Conservation (phyloP, 768 basidiomycete genomes). For the Pleurotus tuoliensis region DNA sequence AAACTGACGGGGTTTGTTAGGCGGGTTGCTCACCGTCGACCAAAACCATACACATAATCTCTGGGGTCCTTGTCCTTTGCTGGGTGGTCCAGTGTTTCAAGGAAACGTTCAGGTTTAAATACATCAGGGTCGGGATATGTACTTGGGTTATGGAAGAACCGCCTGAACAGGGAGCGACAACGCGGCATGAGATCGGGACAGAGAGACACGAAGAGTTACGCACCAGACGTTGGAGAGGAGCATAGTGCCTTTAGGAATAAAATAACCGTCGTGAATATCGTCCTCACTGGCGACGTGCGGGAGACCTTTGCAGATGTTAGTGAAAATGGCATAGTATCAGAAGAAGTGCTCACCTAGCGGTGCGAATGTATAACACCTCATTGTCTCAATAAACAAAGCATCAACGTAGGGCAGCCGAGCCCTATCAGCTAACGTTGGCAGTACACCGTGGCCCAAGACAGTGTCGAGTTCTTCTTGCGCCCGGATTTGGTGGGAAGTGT, state of each 20-base stretch:
- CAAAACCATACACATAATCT: conserved; percentile 65
- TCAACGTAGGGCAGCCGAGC: conserved; percentile 55
- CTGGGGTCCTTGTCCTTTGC: conserved; percentile 55
- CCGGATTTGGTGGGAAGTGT: conserved; percentile 51
- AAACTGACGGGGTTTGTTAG: conserved; percentile 16
- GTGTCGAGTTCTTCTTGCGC: conserved; percentile 62
- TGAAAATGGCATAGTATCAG: too few species aligned
- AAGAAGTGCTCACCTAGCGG: conserved; percentile 29
- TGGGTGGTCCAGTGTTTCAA: conserved; percentile 21
- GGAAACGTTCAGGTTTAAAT: conserved; percentile 7
- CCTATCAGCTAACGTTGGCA: conserved; percentile 59
- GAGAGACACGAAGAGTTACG: background rate
- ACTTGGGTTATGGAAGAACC: conserved; percentile 50
- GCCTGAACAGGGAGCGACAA: conserved; percentile 25
- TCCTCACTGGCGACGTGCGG: conserved; percentile 56
- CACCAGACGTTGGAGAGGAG: conserved; percentile 7
- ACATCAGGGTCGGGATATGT: conserved; percentile 23
- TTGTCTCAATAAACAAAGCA: conserved; percentile 58
- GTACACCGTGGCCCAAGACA: conserved; percentile 53
- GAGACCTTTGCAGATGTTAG: conserved; percentile 23
- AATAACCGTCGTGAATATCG: conserved; percentile 17
- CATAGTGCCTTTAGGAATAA: conserved; percentile 8
- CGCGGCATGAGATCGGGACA: background rate
- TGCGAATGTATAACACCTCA: conserved; percentile 45
- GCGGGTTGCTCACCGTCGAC: conserved; percentile 44